Evolutionary conservation across 1,284 basidiomycete species (phyloP).

Genomic region (Pseudozyma flocculosa): DNA sequence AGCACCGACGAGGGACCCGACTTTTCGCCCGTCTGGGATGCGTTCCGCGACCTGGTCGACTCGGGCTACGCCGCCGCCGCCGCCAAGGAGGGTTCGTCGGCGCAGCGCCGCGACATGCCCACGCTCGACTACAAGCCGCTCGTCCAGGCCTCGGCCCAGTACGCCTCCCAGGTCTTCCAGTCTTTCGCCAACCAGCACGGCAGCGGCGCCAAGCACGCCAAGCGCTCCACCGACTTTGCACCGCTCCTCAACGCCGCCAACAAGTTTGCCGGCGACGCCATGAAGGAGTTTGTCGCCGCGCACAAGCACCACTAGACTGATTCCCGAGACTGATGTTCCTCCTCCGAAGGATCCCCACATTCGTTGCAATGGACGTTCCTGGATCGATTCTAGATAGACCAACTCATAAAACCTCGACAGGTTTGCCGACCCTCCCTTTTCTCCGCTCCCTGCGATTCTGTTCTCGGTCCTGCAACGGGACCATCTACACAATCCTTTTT

Average conservation of each 20-base stretch:
- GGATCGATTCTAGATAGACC: too few relatives aligned
- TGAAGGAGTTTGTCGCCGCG: constrained; percentile 23
- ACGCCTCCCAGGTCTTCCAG: constrained; percentile 27
- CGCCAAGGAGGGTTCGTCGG: background rate
- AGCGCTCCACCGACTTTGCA: constrained; percentile 61
- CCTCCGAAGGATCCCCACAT: too few relatives aligned
- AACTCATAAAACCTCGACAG: too few relatives aligned
- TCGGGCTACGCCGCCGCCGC: constrained; percentile 26
- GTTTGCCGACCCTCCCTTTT: too few relatives aligned
- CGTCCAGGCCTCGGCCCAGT: constrained; percentile 25
- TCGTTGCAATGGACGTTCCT: too few relatives aligned
- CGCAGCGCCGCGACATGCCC: constrained; percentile 13
- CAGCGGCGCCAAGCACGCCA: constrained; percentile 6
- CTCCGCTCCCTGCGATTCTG: too few relatives aligned
- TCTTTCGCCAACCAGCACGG: constrained; percentile 13
- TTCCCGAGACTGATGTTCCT: too few relatives aligned
- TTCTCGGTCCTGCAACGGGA: too few relatives aligned
- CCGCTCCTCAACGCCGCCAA: constrained; percentile 75
- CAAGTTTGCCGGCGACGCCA: constrained; percentile 21
- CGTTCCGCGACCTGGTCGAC: constrained; percentile 42
- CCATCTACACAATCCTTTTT: too few relatives aligned
- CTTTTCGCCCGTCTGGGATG: constrained; percentile 39
- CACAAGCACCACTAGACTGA: background rate
- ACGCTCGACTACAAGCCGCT: constrained; percentile 35
- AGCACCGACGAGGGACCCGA: constrained; percentile 12